These are phyloP conservation scores for Stephanocyclus meneghinianus DNA, from an alignment of 352 stramenopile genomes.

Conservation along the genomic window DNA sequence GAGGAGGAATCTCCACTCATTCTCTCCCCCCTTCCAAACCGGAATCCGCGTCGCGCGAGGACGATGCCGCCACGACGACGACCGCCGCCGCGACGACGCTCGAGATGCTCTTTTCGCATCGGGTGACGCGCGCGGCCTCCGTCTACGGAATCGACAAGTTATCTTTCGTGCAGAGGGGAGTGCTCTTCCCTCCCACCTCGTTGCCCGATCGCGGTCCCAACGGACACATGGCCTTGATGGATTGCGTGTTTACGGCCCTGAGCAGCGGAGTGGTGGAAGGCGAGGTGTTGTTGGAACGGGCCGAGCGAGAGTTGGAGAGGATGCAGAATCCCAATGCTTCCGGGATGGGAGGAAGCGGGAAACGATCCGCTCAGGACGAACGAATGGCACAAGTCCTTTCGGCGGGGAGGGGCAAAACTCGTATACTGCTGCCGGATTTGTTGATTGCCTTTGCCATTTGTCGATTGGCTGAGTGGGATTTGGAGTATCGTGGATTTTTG, in stretches of 20 bases:
- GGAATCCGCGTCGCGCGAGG: no score
- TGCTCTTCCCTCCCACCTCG: conserved; percentile 58
- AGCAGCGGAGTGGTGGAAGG: conserved; percentile 11
- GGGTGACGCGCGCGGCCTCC: neutral
- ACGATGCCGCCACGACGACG: neutral
- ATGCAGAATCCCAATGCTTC: neutral
- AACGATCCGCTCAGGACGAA: conserved; percentile 27
- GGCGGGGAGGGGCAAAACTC: conserved; percentile 9
- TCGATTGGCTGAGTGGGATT: conserved; percentile 54
- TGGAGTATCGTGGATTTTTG: conserved; percentile 43
- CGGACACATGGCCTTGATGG: conserved; percentile 78
- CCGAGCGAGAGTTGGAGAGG: conserved; percentile 18
- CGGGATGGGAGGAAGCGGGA: conserved; percentile 4
- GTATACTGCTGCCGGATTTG: conserved; percentile 70
- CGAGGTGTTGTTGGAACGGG: conserved; percentile 26
- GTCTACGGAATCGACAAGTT: conserved; percentile 62
- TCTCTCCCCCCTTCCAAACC: neutral
- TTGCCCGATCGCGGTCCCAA: conserved; percentile 62
- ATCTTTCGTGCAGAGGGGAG: conserved; percentile 44
- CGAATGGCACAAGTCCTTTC: conserved; percentile 25
- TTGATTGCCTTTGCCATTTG: conserved; percentile 75
- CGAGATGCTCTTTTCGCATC: conserved; percentile 19
- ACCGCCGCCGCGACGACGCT: conserved; percentile 5
- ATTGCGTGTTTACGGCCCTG: conserved; percentile 72
- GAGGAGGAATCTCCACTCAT: conserved; percentile 8